Base-by-base conservation (phyloP, 768 basidiomycete genomes). In the Suillus decipiens region DNA sequence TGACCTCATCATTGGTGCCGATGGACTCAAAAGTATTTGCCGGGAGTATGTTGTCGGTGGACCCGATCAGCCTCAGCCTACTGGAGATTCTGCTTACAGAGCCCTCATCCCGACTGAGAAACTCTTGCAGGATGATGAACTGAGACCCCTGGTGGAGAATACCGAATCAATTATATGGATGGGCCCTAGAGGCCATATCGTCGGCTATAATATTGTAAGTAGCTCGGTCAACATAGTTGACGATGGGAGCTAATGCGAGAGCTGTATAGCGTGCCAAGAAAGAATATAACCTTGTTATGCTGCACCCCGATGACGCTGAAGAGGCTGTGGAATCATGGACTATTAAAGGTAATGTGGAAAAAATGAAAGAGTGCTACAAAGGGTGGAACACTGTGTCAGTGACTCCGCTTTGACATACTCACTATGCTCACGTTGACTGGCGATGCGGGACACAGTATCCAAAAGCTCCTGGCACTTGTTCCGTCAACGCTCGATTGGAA, bases 71-170 rank as follows among this genome's bases (percentile, higher is more conserved):
- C 77, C 82, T 0, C 80, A 78, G 0, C 78, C 84, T 7, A 89
- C 89, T 0, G 89, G 88, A 0, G 87, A 89, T 65, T 82, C 86
- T 0, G 88, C 86, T 0, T 89, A 87, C 69, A 80, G 89, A 59
- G 83, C 84, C 8, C 75, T 82, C 31, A 76, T 89, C 42, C 76
- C 82, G 3, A 78, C 84, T 0, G 75, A 69, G 50, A 50, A 75
- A 1, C 75, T 89, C 69, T 61, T 85, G 15, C 67, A 71, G 11
- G 85, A 89, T 64, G 84, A 84, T 0, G 84, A 85, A 8, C 76
- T 89, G 37, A 77, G 71, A 63, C 59, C 70, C 1, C 74, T 89
- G 12, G 78, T 88, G 0, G 85, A 89, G 17, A 71, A 68, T 0
- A 77, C 82, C 0, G 82, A 85, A 62, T 81, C 84, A 77, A 83